These are phyloP conservation scores for Trypanosoma vivax DNA, from an alignment of 208 protist species.

Conservation along the genomic window DNA sequence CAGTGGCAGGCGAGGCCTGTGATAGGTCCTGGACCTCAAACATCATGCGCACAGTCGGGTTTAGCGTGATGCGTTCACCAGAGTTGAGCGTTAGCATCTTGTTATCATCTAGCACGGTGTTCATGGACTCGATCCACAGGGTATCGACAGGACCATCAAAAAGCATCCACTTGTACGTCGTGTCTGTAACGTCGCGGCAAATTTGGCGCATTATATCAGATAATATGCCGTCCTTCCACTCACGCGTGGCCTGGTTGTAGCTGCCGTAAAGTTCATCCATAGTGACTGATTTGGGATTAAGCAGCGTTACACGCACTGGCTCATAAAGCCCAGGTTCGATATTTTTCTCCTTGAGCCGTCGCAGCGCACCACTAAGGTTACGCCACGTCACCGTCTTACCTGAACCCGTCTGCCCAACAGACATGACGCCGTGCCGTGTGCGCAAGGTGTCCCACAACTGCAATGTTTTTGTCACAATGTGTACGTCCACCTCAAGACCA, in stretches of 20 bases:
- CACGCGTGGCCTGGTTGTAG: slow-evolving; percentile 93
- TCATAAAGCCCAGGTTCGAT: slow-evolving; percentile 82
- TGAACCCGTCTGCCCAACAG: slow-evolving; percentile 92
- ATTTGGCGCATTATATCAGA: slow-evolving; percentile 92
- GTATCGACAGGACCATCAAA: slow-evolving; percentile 99
- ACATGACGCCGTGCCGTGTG: slow-evolving; percentile 97
- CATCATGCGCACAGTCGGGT: slow-evolving; percentile 93
- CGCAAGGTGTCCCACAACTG: slow-evolving; percentile 96
- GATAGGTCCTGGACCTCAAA: slow-evolving; percentile 98
- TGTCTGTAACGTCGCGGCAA: slow-evolving; percentile 87
- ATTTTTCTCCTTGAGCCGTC: slow-evolving; percentile 65
- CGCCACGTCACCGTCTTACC: slow-evolving; percentile 95
- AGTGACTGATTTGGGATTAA: slow-evolving; percentile 97
- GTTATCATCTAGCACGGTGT: slow-evolving; percentile 99
- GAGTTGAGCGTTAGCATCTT: slow-evolving; percentile 99
- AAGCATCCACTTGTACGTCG: slow-evolving; percentile 96
- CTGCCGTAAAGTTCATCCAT: slow-evolving; percentile 97
- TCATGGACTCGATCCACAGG: slow-evolving; percentile 99
- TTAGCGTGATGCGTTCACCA: slow-evolving; percentile 96
- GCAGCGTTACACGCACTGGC: slow-evolving; percentile 77
- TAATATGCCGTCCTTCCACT: slow-evolving; percentile 98
- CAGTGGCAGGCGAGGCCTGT: slow-evolving; percentile 97
- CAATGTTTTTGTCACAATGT: slow-evolving; percentile 90
- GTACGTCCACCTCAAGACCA: slow-evolving; percentile 69
- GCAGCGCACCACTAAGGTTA: slow-evolving; percentile 82